A percentile compares a stretch with the other conserved stretches of the same genome.
Evolutionary conservation across 2,329 filamentous ascomycete genomes (phyloP).

Genomic region (Curvularia sp.): DNA sequence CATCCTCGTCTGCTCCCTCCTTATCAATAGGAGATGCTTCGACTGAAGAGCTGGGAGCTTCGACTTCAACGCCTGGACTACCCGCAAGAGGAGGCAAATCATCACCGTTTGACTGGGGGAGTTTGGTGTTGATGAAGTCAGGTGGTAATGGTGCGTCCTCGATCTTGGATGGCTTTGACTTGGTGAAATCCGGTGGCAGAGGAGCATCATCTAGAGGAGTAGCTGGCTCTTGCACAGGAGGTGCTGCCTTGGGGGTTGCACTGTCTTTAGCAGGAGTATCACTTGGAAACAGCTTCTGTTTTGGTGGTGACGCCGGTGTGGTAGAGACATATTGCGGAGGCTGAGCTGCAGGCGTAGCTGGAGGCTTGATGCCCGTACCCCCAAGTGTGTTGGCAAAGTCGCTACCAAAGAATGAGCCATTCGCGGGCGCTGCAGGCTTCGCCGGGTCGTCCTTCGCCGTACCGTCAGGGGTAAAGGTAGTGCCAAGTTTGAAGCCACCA

Average conservation of each 20-base stretch:
- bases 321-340: conserved; percentile 47
- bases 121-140: conserved; percentile 41
- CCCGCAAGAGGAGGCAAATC: conserved; percentile 56
- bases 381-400: conserved; percentile 67
- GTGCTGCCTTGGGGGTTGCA: conserved; percentile 40
- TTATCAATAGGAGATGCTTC: conserved; percentile 44
- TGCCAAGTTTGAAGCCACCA: conserved; percentile 69
- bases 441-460: conserved; percentile 66
- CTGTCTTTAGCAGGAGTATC: conserved; percentile 26
- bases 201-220: conserved; percentile 45
- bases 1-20: conserved; percentile 37
- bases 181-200: conserved; percentile 48
- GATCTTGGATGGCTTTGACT: conserved; percentile 32
- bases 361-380: conserved; percentile 44
- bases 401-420: conserved; percentile 66
- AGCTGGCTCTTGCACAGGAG: conserved; percentile 38
- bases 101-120: conserved; percentile 43
- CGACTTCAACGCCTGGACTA: conserved; percentile 55
- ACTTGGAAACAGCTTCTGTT: conserved; percentile 31
- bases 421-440: conserved; percentile 54
- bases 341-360: conserved; percentile 51
- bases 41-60: conserved; percentile 45
- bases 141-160: conserved; percentile 49
- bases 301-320: conserved; percentile 46
- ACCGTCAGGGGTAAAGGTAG: conserved; percentile 71